Percentiles rank a stretch among this genome's conserved stretches.
Evolutionary conservation across 495 filamentous ascomycete species (phyloP).

Genomic region (Aspergillus wentii): DNA sequence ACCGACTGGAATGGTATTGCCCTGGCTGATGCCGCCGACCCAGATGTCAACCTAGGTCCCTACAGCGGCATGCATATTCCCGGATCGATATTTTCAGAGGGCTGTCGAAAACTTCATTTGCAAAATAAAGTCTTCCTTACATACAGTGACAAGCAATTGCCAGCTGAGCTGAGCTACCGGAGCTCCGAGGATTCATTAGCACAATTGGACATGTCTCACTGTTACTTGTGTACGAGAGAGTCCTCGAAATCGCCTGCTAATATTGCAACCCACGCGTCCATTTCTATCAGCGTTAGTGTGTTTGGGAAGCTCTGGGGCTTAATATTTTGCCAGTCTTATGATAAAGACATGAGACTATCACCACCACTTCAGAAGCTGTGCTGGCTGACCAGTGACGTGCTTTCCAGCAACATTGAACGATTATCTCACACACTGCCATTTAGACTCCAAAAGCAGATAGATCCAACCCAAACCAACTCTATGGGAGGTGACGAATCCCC

Average conservation of each 20-base stretch:
- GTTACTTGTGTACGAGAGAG: conserved; percentile 79
- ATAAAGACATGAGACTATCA: conserved; percentile 68
- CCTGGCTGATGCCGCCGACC: conserved; percentile 75
- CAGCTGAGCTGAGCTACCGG: conserved; percentile 68
- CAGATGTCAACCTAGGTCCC: conserved; percentile 62
- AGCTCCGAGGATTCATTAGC: conserved; percentile 58
- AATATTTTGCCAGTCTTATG: conserved; percentile 79
- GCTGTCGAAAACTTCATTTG: conserved; percentile 73
- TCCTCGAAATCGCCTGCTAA: too few species aligned
- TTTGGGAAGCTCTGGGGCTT: conserved; percentile 84
- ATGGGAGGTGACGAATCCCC: background rate
- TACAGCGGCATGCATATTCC: conserved; percentile 80
- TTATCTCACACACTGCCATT: conserved; percentile 76
- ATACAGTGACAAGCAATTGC: conserved; percentile 23
- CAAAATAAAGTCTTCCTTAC: conserved; percentile 33
- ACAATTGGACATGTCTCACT: conserved; percentile 73
- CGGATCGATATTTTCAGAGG: conserved; percentile 70
- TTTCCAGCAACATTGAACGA: conserved; percentile 79
- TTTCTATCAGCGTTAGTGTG: conserved; percentile 88
- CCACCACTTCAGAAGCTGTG: conserved; percentile 86
- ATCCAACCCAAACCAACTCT: background rate
- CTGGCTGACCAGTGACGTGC: conserved; percentile 70
- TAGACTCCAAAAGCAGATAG: conserved; percentile 28
- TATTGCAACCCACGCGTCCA: too few species aligned
- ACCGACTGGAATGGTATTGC: conserved; percentile 70